Conservation (phyloP, 106 monocot genomes). For the Dendrobium huoshanense region DNA sequence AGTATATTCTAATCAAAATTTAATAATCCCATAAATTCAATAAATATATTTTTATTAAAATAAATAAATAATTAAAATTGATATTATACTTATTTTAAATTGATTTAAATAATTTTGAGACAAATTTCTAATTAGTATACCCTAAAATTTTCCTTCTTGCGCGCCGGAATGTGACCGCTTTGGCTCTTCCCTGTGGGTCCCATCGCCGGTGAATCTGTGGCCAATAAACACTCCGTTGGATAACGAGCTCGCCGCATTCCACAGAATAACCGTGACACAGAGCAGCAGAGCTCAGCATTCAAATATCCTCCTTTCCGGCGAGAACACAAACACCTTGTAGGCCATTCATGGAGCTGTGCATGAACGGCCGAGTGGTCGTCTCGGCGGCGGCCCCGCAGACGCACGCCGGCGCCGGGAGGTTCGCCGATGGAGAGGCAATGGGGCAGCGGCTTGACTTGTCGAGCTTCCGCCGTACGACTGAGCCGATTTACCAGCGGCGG, state of each 20-base stretch:
- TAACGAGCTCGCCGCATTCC: background rate
- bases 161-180: background rate
- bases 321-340: background rate
- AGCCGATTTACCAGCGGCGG: background rate
- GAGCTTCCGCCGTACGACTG: background rate
- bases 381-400: background rate
- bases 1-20: too few relatives aligned
- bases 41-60: too few relatives aligned
- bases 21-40: too few relatives aligned
- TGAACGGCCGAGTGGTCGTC: constrained; percentile 14
- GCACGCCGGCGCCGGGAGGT: background rate
- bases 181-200: background rate
- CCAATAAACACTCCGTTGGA: background rate
- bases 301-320: background rate
- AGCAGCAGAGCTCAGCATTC: background rate
- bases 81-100: too few relatives aligned
- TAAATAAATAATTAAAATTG: too few relatives aligned
- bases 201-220: background rate
- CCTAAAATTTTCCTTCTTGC: background rate
- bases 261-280: background rate
- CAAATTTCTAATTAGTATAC: too few relatives aligned
- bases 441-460: constrained; percentile 18
- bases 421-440: constrained; percentile 31
- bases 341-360: constrained; percentile 16
- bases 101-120: too few relatives aligned